These are phyloP conservation scores for Solanum rostratum DNA, from an alignment of 257 asterid genomes.

Conservation along the genomic window DNA sequence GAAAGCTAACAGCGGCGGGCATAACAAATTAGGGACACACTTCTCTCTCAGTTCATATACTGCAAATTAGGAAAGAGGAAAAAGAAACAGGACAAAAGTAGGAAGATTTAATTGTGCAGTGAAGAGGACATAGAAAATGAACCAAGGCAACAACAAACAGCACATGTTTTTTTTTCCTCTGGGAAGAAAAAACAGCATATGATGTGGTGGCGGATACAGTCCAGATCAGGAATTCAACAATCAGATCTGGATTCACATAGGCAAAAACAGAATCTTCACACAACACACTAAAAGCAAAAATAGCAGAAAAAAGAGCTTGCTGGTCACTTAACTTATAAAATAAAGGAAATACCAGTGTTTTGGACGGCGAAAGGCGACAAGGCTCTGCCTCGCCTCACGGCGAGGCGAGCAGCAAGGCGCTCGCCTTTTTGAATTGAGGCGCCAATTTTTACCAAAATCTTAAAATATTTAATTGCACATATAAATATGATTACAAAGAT, in stretches of 20 bases:
- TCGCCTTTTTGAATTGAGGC: too few relatives aligned
- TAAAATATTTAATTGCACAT: too few relatives aligned
- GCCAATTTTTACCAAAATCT: too few relatives aligned
- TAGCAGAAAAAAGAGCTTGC: neutral
- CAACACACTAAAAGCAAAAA: neutral
- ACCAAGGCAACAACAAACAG: neutral
- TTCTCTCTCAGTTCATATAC: neutral
- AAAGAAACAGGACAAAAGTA: neutral
- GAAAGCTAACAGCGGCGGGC: neutral
- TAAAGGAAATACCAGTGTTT: too few relatives aligned
- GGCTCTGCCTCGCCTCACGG: too few relatives aligned
- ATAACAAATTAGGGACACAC: neutral
- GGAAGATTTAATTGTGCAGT: neutral
- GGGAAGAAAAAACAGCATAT: neutral
- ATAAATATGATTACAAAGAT: too few relatives aligned
- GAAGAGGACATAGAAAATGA: neutral
- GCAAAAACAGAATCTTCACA: neutral
- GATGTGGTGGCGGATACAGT: neutral
- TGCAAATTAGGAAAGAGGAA: neutral
- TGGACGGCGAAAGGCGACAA: too few relatives aligned
- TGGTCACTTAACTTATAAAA: neutral
- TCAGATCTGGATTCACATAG: neutral
- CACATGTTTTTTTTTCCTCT: neutral
- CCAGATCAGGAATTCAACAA: neutral
- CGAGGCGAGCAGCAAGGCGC: too few relatives aligned